Evolutionary conservation across 257 asterid genomes (phyloP).

Genomic region (Gentiana dahurica): DNA sequence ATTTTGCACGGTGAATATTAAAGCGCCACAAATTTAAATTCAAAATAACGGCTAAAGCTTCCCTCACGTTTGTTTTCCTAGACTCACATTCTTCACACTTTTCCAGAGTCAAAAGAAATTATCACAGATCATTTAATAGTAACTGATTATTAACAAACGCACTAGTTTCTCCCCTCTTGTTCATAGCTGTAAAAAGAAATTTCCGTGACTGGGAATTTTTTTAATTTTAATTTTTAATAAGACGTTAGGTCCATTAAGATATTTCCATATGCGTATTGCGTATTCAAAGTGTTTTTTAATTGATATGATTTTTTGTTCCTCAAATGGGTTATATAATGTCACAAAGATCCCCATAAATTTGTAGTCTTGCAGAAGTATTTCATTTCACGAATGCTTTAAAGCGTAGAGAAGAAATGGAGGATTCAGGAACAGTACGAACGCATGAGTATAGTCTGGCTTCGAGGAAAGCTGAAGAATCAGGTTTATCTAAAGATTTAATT

Average conservation of each 20-base stretch:
- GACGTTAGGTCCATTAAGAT: neutral
- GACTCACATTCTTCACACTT: conserved; percentile 18
- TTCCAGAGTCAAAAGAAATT: neutral
- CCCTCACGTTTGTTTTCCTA: conserved; percentile 41
- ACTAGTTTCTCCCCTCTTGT: conserved; percentile 15
- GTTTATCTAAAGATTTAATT: conserved; percentile 14
- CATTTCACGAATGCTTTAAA: conserved; percentile 4
- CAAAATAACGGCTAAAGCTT: conserved; percentile 39
- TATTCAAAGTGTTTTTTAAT: neutral
- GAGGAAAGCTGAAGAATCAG: conserved; percentile 95
- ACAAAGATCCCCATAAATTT: conserved; percentile 3
- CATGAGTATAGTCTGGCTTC: conserved; percentile 64
- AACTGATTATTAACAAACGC: neutral
- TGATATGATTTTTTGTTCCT: neutral
- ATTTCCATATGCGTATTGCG: neutral
- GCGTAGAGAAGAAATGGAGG: conserved; percentile 43
- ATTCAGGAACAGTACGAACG: conserved; percentile 29
- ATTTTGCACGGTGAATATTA: conserved; percentile 31
- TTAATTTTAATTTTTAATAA: neutral
- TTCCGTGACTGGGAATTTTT: conserved; percentile 19
- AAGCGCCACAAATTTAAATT: conserved; percentile 53
- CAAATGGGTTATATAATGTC: neutral
- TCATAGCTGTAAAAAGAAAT: conserved; percentile 5
- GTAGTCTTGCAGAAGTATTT: neutral
- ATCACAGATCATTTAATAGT: neutral